Evolutionary conservation across 108 stramenopile genomes (phyloP), one percentile per base, ranked within the genome.

Genomic region (Nitzschia putrida): DNA sequence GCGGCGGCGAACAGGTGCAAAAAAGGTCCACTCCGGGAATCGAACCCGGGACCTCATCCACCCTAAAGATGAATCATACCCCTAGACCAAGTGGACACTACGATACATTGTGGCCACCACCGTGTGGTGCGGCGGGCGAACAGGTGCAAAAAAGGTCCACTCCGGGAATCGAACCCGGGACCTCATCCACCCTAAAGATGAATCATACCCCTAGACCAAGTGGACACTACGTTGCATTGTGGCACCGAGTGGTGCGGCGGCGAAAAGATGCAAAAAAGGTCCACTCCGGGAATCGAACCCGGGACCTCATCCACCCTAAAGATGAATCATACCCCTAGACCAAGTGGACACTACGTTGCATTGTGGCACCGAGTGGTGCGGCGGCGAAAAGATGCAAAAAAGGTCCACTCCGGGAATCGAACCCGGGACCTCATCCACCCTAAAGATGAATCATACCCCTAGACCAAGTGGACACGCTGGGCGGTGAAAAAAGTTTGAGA

Each of bases 141-240:
- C n/a, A n/a, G n/a, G n/a, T n/a, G n/a, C n/a, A n/a, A n/a, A n/a
- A n/a, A 58, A 61, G 86, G 86, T 82, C 88, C 69, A 69, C 78
- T 85, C 83, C 84, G 90, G 82, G 90, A 86, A 88, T 91, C 82
- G 90, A 92, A 92, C 90, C 83, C 90, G 84, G 84, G 90, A 92
- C 90, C 90, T 84, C 88, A 66, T 86, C 78, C 85, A 92, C 85
- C 88, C 88, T 81, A 88, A 88, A 73, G 79, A 83, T 51, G 85
- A 78, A 86, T 86, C 85, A 86, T 86, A 81, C 85, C 85, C 68
- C 85, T 86, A 86, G 83, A 86, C 85, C 83, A 84, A 82, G 69
- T 65, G 44, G 72, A 55, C 54, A 55, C 18, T n/a, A n/a, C n/a
- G n/a, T n/a, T n/a, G n/a, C n/a, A n/a, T n/a, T n/a, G n/a, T n/a